Evolutionary conservation across 371 early-diverging fungal species (phyloP).

Genomic region (Lichtheimia corymbifera): DNA sequence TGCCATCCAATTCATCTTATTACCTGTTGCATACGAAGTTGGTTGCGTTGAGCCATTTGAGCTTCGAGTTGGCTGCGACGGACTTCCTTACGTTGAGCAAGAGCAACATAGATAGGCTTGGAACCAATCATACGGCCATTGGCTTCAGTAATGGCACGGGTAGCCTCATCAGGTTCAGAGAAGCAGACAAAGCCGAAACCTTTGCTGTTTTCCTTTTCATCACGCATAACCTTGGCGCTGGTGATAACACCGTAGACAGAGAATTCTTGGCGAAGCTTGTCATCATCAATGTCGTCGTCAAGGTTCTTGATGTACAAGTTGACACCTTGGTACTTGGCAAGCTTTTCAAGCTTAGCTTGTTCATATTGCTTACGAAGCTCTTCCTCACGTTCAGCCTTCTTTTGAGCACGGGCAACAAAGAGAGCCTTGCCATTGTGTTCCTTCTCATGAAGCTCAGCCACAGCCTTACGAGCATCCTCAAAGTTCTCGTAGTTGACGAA

Average conservation of each 20-base stretch:
- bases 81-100: constrained; percentile 97
- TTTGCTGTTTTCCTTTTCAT: constrained; percentile 80
- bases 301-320: constrained; percentile 99
- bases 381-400: constrained; percentile 97
- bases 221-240: constrained; percentile 96
- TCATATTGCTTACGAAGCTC: constrained; percentile 95
- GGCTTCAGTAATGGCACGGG: constrained; percentile 90
- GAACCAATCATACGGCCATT: constrained; percentile 88
- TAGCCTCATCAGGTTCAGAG: constrained; percentile 89
- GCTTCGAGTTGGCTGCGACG: constrained; percentile 92
- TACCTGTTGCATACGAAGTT: constrained; percentile 72
- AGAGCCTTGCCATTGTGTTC: constrained; percentile 90
- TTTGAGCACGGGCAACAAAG: constrained; percentile 98
- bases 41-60: constrained; percentile 91
- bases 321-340: constrained; percentile 96
- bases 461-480: constrained; percentile 91
- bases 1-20: background rate
- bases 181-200: constrained; percentile 95
- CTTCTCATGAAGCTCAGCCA: constrained; percentile 92
- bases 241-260: constrained; percentile 94
- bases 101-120: constrained; percentile 98
- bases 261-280: constrained; percentile 93
- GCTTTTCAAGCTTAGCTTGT: constrained; percentile 90
- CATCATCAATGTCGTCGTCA: constrained; percentile 95
- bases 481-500: constrained; percentile 97